These are phyloP conservation scores for Silene coronaria DNA, from an alignment of 179 eudicot species.

Conservation along the genomic window DNA sequence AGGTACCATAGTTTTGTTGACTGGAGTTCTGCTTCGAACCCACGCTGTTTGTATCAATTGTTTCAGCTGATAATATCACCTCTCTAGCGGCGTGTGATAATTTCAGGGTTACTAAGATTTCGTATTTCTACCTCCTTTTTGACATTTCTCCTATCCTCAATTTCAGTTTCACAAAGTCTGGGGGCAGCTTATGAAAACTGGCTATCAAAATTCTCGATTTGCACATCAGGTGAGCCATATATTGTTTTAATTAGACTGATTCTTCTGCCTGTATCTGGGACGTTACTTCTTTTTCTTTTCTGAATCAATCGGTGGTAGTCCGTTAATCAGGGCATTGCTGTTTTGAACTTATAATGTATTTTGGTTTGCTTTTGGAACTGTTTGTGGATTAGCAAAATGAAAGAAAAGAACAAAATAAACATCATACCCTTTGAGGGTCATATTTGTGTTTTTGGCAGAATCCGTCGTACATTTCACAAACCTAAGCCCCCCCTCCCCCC, in stretches of 20 bases:
- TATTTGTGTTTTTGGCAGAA: background rate
- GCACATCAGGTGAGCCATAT: slow-evolving; percentile 73
- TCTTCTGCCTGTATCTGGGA: background rate
- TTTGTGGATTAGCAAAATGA: too few relatives aligned
- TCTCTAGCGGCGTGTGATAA: background rate
- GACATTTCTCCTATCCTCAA: background rate
- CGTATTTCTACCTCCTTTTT: background rate
- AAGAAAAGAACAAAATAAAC: background rate
- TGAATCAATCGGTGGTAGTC: background rate
- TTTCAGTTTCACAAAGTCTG: slow-evolving; percentile 87
- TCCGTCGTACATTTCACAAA: background rate
- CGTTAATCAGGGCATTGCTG: background rate
- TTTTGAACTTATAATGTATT: background rate
- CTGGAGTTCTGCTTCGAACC: background rate
- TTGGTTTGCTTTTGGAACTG: background rate
- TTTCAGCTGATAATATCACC: background rate
- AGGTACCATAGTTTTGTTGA: background rate
- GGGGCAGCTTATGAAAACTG: slow-evolving; percentile 99
- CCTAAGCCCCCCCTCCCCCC: too few relatives aligned
- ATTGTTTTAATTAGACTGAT: background rate
- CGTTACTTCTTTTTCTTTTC: background rate
- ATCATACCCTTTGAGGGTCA: background rate
- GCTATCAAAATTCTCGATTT: slow-evolving; percentile 94
- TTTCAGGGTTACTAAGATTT: background rate
- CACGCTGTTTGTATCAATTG: background rate